Conservation (phyloP, 169 alveolate genomes). For the Plasmodium ovale region DNA sequence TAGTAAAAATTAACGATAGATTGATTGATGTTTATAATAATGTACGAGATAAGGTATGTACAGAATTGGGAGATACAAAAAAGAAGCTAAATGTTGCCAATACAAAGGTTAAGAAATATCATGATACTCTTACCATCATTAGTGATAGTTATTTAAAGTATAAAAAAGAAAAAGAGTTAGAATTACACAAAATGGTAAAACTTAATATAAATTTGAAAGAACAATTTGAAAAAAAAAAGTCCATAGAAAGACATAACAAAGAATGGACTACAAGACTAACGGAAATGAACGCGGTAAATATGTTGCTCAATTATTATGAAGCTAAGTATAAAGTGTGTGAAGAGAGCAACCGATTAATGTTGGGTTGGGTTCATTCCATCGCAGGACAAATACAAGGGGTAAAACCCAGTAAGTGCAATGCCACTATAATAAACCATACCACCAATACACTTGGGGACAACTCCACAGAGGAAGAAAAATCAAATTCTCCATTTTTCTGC, state of each 20-base stretch:
- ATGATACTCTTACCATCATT: slow-evolving; percentile 11
- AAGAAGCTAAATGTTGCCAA: slow-evolving; percentile 26
- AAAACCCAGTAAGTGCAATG: neutral
- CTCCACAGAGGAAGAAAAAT: neutral
- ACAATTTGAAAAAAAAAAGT: slow-evolving; percentile 30
- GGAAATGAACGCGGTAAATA: slow-evolving; percentile 9
- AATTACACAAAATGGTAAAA: slow-evolving; percentile 24
- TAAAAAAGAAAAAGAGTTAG: slow-evolving; percentile 29
- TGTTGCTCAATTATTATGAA: slow-evolving; percentile 41
- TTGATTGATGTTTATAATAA: slow-evolving; percentile 39
- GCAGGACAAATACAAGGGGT: neutral
- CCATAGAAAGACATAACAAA: slow-evolving; percentile 23
- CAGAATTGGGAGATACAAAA: slow-evolving; percentile 20
- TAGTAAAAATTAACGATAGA: slow-evolving; percentile 46
- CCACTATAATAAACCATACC: neutral
- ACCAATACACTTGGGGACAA: neutral
- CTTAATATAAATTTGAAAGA: slow-evolving; percentile 29
- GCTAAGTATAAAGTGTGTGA: slow-evolving; percentile 31
- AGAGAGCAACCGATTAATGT: neutral
- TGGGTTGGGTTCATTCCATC: neutral
- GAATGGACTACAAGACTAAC: slow-evolving; percentile 15
- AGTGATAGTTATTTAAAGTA: slow-evolving; percentile 32
- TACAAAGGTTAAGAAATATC: slow-evolving; percentile 25
- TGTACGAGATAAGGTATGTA: slow-evolving; percentile 10
- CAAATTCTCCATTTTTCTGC: neutral